Evolutionary conservation across 176 grass and related monocot genomes (phyloP).

Genomic region (Rhipidocladum racemiflorum): DNA sequence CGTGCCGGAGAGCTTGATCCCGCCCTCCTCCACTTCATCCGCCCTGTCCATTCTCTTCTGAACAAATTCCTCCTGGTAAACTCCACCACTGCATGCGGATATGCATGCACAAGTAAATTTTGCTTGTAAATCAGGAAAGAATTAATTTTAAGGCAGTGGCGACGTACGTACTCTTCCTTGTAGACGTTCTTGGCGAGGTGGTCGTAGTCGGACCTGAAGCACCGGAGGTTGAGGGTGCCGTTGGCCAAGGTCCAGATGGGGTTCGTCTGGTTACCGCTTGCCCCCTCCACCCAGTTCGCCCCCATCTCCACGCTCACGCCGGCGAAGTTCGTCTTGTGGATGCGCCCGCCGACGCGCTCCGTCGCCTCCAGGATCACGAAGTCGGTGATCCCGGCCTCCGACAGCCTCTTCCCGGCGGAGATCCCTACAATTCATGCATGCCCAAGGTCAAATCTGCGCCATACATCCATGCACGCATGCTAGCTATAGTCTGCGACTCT

Average conservation of each 20-base stretch:
- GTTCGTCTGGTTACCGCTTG: conserved; percentile 39
- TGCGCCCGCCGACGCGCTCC: conserved; percentile 52
- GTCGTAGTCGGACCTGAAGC: conserved; percentile 50
- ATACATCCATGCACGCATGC: too few species aligned
- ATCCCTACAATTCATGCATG: conserved; percentile 33
- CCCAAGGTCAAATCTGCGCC: too few species aligned
- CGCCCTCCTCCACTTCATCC: background rate
- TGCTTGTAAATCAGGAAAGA: too few species aligned
- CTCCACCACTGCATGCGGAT: conserved; percentile 37
- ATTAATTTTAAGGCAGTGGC: too few species aligned
- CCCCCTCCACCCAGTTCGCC: conserved; percentile 71
- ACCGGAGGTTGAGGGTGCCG: conserved; percentile 31
- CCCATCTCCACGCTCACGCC: conserved; percentile 61
- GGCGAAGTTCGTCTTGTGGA: conserved; percentile 52
- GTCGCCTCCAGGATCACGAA: conserved; percentile 64
- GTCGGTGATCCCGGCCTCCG: conserved; percentile 48
- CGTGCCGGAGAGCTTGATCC: conserved; percentile 8
- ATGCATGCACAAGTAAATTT: too few species aligned
- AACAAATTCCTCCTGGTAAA: conserved; percentile 15
- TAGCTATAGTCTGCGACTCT: too few species aligned
- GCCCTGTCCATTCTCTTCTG: conserved; percentile 24
- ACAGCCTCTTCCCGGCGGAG: conserved; percentile 64
- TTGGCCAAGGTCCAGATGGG: conserved; percentile 61
- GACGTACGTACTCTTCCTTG: conserved; percentile 27
- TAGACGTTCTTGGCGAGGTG: conserved; percentile 51